phyloP scores from a whole-genome alignment of 371 early-diverging fungal genomes.

The Dichotomocladium elegans region DNA sequence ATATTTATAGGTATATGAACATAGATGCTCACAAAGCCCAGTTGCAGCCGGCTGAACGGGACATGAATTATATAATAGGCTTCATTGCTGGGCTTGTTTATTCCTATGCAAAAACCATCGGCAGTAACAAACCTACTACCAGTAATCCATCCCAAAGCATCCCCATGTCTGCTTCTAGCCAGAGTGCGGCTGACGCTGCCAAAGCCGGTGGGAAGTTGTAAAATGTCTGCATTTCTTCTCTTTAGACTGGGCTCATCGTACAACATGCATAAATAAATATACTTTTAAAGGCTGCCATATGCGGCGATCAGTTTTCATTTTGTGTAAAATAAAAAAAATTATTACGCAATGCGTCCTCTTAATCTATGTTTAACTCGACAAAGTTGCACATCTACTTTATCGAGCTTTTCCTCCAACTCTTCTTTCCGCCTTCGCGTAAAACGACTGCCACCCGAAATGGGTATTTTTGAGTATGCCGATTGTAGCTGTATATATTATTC shows the following conservation, averaged over 20 bases:
- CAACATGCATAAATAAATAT: too few species aligned
- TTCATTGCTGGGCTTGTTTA: slow-evolving; percentile 81
- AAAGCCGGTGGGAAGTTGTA: slow-evolving; percentile 25
- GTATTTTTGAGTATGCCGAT: slow-evolving; percentile 53
- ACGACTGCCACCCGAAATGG: slow-evolving; percentile 47
- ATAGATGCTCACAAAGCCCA: too few species aligned
- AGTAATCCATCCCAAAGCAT: slow-evolving; percentile 45
- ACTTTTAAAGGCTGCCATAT: too few species aligned
- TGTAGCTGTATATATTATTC: slow-evolving; percentile 20
- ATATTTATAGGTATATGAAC: slow-evolving; percentile 57
- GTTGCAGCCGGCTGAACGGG: too few species aligned
- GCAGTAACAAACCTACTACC: slow-evolving; percentile 3
- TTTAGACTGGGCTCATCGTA: too few species aligned
- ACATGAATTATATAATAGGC: too few species aligned
- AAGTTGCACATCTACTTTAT: slow-evolving; percentile 34
- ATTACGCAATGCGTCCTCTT: too few species aligned
- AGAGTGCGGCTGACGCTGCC: slow-evolving; percentile 25
- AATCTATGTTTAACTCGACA: slow-evolving; percentile 41
- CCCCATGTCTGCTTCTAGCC: slow-evolving; percentile 34
- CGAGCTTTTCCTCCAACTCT: slow-evolving; percentile 49
- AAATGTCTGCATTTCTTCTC: too few species aligned
- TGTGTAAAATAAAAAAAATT: too few species aligned
- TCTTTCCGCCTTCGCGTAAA: slow-evolving; percentile 46
- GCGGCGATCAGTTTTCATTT: too few species aligned
- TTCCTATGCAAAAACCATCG: slow-evolving; percentile 58